Conservation (phyloP, 2,329 filamentous ascomycete genomes). For the Alternaria sp. region DNA sequence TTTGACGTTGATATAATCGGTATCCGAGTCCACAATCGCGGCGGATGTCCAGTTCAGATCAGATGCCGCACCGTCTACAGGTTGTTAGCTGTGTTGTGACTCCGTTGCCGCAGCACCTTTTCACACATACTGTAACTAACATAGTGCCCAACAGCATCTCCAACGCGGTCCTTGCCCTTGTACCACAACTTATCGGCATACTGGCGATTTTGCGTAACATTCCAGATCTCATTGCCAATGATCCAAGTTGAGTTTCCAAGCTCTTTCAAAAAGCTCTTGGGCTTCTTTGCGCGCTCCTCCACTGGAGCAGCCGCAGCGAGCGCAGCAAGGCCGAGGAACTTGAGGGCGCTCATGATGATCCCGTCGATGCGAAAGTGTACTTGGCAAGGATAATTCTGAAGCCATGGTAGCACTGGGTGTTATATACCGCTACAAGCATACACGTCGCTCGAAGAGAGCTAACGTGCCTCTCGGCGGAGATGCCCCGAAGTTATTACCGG, state of each 20-base stretch:
- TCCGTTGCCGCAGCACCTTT: neutral
- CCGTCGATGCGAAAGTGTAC: neutral
- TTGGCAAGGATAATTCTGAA: neutral
- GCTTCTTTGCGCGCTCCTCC: constrained; percentile 28
- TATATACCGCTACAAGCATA: neutral
- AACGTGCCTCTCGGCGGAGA: constrained; percentile 15
- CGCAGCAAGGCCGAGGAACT: constrained; percentile 22
- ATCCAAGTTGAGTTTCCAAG: constrained; percentile 45
- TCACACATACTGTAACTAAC: constrained; percentile 52
- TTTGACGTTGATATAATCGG: constrained; percentile 56
- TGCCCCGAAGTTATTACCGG: constrained; percentile 23
- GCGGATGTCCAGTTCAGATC: constrained; percentile 58
- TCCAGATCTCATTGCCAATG: constrained; percentile 52
- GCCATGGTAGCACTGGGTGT: neutral
- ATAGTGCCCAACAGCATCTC: constrained; percentile 52
- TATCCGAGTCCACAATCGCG: constrained; percentile 49
- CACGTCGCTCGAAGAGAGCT: neutral
- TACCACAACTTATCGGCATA: constrained; percentile 52
- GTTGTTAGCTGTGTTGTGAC: neutral
- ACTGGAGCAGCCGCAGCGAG: constrained; percentile 26
- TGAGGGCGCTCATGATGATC: constrained; percentile 21
- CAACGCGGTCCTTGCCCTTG: constrained; percentile 51
- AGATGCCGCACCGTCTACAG: constrained; percentile 54
- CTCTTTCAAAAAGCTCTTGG: constrained; percentile 43
- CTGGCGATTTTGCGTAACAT: constrained; percentile 48